These are phyloP conservation scores for Rosa lucieae DNA, from an alignment of 306 rosid genomes.

Conservation along the genomic window DNA sequence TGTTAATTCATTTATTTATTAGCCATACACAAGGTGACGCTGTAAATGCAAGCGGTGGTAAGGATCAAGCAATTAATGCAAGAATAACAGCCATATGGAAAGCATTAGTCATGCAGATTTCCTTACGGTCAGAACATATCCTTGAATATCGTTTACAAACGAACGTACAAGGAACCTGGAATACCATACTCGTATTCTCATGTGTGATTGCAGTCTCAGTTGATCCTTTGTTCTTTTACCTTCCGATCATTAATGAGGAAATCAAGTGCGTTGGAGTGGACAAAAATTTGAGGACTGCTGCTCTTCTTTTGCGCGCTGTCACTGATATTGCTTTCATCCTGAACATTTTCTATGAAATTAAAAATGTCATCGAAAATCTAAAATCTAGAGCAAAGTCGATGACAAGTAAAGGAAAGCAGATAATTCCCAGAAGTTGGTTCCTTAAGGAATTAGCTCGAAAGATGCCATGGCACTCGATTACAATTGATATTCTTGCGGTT, in stretches of 20 bases:
- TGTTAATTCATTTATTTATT: no score
- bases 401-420: no score
- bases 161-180: background rate
- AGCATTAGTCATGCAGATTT: no score
- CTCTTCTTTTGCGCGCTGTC: background rate
- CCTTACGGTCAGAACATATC: no score
- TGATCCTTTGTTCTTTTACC: slow-evolving; percentile 25
- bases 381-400: no score
- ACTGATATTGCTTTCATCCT: slow-evolving; percentile 7
- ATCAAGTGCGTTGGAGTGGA: slow-evolving; percentile 8
- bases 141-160: background rate
- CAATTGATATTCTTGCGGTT: slow-evolving; percentile 32
- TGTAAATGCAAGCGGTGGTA: no score
- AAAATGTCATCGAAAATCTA: no score
- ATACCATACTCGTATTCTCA: slow-evolving; percentile 18
- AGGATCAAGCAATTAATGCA: no score
- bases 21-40: no score
- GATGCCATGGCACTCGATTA: slow-evolving; percentile 8
- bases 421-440: background rate
- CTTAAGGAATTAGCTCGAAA: background rate
- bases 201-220: slow-evolving; percentile 6
- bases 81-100: no score
- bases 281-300: background rate
- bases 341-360: background rate
- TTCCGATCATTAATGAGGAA: slow-evolving; percentile 8